phyloP scores from a whole-genome alignment of 345 rosid species.

The Pseudoturritis turrita region DNA sequence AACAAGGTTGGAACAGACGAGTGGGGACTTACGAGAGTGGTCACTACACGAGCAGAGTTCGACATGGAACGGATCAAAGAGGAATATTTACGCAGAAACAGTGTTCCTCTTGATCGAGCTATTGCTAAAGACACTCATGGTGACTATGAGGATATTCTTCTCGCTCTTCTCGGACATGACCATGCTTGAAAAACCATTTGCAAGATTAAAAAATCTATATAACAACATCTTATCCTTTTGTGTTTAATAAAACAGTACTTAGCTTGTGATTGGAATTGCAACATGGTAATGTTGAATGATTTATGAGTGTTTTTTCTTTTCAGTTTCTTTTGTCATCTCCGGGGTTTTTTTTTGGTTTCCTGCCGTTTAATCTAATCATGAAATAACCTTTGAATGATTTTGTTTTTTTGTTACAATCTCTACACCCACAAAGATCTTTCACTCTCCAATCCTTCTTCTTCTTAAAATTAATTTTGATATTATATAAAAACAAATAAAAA shows the following conservation, averaged over 20 bases:
- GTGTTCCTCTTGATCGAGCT: constrained; percentile 64
- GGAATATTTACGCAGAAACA: constrained; percentile 71
- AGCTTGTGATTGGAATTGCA: constrained; percentile 7
- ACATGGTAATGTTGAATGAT: constrained; percentile 9
- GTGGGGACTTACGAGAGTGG: constrained; percentile 72
- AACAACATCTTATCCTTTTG: neutral
- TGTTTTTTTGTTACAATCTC: too few relatives aligned
- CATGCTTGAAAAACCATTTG: constrained; percentile 52
- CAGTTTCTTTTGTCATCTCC: neutral
- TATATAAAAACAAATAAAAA: neutral
- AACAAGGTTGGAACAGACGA: constrained; percentile 82
- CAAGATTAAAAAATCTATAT: too few relatives aligned
- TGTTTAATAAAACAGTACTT: constrained; percentile 11
- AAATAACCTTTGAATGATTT: neutral
- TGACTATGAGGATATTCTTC: constrained; percentile 74
- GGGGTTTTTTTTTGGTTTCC: neutral
- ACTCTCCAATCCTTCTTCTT: too few relatives aligned
- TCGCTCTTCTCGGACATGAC: constrained; percentile 60
- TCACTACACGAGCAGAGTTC: constrained; percentile 75
- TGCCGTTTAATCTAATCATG: neutral
- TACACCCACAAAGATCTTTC: too few relatives aligned
- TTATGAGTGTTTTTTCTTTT: neutral
- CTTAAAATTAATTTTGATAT: neutral
- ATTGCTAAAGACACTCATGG: constrained; percentile 72
- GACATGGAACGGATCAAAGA: constrained; percentile 84